Base-by-base conservation (phyloP, 129 eudicot species). In the Erigeron canadensis region DNA sequence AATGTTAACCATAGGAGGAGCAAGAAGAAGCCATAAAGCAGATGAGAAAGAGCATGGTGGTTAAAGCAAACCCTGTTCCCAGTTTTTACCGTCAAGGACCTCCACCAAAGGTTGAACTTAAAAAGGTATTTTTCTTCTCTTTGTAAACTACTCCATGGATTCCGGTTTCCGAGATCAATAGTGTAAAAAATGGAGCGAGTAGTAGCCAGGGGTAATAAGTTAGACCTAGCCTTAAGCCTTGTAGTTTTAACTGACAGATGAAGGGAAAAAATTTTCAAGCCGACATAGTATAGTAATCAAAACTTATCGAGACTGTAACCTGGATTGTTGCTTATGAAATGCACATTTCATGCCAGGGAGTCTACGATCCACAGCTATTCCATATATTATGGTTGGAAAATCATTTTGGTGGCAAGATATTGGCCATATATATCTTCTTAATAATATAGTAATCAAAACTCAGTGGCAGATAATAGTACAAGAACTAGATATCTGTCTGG, bases 41-140 rank as follows among this genome's bases (percentile, higher is more conserved):
- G 81, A 84, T 90, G 54, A 82, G 99, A 63, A 88, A 88, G 83
- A 83, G 37, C 82, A 86, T 95, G 99, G 84, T 78, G 38, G 79
- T 80, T 68, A 95, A 82, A 87, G 99, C 99, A 64, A 90, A 90
- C 55, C 99, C 97, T 40, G 94, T 95, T 73, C 99, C 99, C 67
- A 95, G 71, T 60, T 95, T 95, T 82, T 95, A 95, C 80, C 87
- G 81, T 18, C 86, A 87, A 84, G 95, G 95, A 21, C 94, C 99
- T 71, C 96, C 99, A 47, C 97, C 97, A 37, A 95, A 95, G 84
- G 85, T 51, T 57, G 98, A 94, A 76, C 97, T 82, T 58, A 94
- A 94, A 77, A 94, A 94, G 97, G 98, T 94, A 84, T n/a, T n/a
- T 43, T 43, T 23, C 53, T n/a, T 57, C n/a, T 55, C 39, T 1